These are phyloP conservation scores for Myxozyma mucilagina DNA, from an alignment of 805 yeast species.

Conservation along the genomic window DNA sequence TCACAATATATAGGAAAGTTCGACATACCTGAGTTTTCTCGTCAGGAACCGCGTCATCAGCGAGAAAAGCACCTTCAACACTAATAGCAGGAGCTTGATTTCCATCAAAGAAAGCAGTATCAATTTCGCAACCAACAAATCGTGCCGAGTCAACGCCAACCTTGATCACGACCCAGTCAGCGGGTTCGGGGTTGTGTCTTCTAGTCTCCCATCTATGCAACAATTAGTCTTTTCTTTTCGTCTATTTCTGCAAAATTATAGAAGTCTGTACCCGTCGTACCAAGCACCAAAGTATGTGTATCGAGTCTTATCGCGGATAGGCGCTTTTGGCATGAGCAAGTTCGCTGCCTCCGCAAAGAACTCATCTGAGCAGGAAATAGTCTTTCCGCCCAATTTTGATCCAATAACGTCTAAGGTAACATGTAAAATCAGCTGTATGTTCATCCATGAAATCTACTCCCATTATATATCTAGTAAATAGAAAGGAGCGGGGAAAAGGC, in stretches of 20 bases:
- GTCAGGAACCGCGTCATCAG: conserved; percentile 39
- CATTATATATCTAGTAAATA: too few species aligned
- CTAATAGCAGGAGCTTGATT: conserved; percentile 91
- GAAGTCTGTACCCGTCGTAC: conserved; percentile 72
- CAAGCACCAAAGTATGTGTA: conserved; percentile 72
- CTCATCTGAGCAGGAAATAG: conserved; percentile 74
- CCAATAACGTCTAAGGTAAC: conserved; percentile 66
- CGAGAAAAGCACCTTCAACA: conserved; percentile 59
- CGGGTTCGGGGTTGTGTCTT: conserved; percentile 80
- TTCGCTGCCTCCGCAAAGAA: conserved; percentile 95
- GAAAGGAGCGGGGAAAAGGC: neutral
- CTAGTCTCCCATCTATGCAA: conserved; percentile 78
- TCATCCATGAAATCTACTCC: neutral
- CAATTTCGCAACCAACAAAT: conserved; percentile 81
- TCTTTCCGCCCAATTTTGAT: conserved; percentile 76
- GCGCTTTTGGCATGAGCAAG: conserved; percentile 75
- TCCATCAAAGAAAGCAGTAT: conserved; percentile 92
- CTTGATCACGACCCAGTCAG: conserved; percentile 83
- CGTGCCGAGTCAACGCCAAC: conserved; percentile 83
- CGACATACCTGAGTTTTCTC: conserved; percentile 34
- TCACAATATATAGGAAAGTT: neutral
- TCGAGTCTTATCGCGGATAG: conserved; percentile 59
- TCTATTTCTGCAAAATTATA: neutral
- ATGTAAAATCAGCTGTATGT: neutral
- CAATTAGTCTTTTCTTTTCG: neutral